Evolutionary conservation across 208 protist species (phyloP).

Genomic region (Trypanosomatidae sp.): DNA sequence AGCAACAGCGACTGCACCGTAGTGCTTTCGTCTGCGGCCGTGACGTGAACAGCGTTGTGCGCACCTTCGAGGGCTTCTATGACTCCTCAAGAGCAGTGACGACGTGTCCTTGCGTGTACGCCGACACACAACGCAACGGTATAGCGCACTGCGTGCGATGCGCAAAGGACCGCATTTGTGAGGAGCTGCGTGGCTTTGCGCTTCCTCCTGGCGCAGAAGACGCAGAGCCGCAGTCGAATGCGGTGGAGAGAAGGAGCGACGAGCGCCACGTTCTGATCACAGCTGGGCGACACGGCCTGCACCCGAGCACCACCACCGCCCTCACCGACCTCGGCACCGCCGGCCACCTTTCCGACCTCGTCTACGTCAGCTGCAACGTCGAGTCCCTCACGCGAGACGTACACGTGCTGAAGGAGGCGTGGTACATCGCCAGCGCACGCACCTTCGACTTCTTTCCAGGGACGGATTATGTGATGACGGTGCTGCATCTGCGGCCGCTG

Average conservation of each 20-base stretch:
- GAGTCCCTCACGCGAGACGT: conserved; percentile 36
- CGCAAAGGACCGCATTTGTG: conserved; percentile 15
- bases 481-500: conserved; percentile 27
- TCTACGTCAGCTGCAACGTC: conserved; percentile 60
- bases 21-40: too few relatives aligned
- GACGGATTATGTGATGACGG: conserved; percentile 49
- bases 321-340: conserved; percentile 12
- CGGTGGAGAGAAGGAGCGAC: too few relatives aligned
- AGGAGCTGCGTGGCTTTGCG: not conserved
- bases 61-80: conserved; percentile 27
- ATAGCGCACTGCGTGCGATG: conserved; percentile 6
- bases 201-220: too few relatives aligned
- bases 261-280: conserved; percentile 40
- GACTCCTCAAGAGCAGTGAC: not conserved
- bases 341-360: conserved; percentile 20
- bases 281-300: conserved; percentile 37
- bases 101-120: not conserved
- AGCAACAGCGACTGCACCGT: too few relatives aligned
- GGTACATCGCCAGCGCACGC: conserved; percentile 16
- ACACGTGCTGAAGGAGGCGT: conserved; percentile 30
- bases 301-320: conserved; percentile 26
- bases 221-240: too few relatives aligned
- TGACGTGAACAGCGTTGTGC: conserved; percentile 37
- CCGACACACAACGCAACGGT: not conserved
- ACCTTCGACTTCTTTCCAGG: conserved; percentile 57